These are phyloP conservation scores for Candida chauliodis DNA, from an alignment of 805 yeast species.

Conservation along the genomic window DNA sequence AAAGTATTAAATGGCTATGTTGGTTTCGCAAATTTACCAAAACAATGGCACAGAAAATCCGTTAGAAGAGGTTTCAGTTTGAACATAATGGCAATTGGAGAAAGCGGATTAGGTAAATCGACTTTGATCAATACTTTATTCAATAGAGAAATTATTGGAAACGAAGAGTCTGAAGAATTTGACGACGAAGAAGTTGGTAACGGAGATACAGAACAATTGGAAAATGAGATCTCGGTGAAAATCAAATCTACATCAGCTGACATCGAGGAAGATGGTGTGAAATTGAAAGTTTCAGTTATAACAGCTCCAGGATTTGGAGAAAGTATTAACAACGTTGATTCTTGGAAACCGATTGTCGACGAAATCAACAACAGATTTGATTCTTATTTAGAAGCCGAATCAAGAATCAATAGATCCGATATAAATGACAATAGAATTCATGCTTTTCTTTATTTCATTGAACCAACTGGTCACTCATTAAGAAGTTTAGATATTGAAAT, in stretches of 20 bases:
- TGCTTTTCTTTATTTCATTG: constrained; percentile 89
- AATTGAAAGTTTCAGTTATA: constrained; percentile 75
- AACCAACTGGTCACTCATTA: constrained; percentile 94
- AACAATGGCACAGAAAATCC: constrained; percentile 97
- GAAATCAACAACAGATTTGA: constrained; percentile 87
- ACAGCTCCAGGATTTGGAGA: constrained; percentile 96
- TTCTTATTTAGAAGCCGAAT: constrained; percentile 84
- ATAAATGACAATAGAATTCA: constrained; percentile 83
- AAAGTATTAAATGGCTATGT: constrained; percentile 89
- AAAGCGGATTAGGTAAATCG: constrained; percentile 87
- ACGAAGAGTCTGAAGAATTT: constrained; percentile 32
- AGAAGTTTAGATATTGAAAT: constrained; percentile 85
- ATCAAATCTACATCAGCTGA: constrained; percentile 25
- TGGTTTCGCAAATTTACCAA: constrained; percentile 96
- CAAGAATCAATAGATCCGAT: constrained; percentile 68
- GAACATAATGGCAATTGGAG: constrained; percentile 88
- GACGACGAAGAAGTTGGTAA: constrained; percentile 30
- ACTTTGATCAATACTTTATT: constrained; percentile 90
- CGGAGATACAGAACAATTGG: constrained; percentile 12
- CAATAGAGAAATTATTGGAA: constrained; percentile 34
- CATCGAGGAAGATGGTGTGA: constrained; percentile 90
- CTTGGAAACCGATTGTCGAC: constrained; percentile 88
- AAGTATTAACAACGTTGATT: constrained; percentile 60
- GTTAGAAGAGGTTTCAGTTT: constrained; percentile 85
- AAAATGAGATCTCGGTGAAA: constrained; percentile 19